Percentiles rank a stretch among this genome's conserved stretches.
phyloP scores from a whole-genome alignment of 148 eudicot genomes.

The Talinum fruticosum region DNA sequence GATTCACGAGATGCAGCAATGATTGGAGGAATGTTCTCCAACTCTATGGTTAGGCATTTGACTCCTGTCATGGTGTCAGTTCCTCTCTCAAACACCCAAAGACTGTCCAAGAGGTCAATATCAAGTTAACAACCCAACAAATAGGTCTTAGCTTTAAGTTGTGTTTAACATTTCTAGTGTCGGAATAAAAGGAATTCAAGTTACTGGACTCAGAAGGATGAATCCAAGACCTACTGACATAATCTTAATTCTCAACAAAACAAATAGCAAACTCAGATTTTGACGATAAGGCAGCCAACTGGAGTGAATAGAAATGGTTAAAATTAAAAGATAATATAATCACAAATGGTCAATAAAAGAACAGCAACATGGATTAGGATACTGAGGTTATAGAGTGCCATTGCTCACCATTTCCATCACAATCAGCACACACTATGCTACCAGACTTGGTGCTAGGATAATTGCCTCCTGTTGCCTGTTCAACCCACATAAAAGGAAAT shows the following conservation, averaged over 20 bases:
- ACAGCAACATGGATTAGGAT: background rate
- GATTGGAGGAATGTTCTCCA: no score
- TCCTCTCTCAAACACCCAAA: no score
- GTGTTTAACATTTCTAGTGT: no score
- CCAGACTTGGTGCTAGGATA: conserved; percentile 32
- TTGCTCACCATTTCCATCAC: conserved; percentile 58
- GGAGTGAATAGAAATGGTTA: background rate
- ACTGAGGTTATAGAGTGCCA: background rate
- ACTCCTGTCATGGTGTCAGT: no score
- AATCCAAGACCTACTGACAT: no score
- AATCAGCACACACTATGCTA: conserved; percentile 48
- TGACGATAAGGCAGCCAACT: background rate
- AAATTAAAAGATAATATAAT: background rate
- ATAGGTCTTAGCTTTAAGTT: no score
- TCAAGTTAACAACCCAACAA: no score
- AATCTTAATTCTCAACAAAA: no score
- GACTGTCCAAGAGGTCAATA: no score
- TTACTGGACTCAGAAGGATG: no score
- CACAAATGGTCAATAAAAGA: background rate
- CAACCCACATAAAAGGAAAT: background rate
- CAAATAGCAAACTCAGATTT: background rate
- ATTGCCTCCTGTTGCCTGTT: conserved; percentile 34
- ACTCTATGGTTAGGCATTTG: no score
- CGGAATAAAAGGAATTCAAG: background rate
- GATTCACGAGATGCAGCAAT: no score